Evolutionary conservation across 2,329 filamentous ascomycete species (phyloP).

Genomic region (Clarireedia homoeocarpa): DNA sequence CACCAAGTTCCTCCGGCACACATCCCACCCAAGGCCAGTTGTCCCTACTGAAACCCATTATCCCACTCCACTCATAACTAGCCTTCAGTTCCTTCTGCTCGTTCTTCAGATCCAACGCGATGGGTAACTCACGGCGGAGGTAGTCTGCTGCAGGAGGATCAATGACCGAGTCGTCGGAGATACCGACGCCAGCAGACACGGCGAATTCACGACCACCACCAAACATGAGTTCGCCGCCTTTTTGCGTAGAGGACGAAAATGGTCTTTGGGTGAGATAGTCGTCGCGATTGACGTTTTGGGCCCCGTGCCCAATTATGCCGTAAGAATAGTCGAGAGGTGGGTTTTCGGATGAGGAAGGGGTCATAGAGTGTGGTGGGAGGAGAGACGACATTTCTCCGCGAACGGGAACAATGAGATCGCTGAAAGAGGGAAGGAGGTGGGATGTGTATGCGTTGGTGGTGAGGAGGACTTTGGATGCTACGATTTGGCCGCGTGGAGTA

Average conservation of each 20-base stretch:
- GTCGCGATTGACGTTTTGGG: conserved; percentile 43
- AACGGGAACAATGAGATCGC: conserved; percentile 67
- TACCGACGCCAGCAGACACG: conserved; percentile 43
- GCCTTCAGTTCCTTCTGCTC: conserved; percentile 38
- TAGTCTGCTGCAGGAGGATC: conserved; percentile 37
- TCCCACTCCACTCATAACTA: conserved; percentile 60
- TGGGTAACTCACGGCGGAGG: conserved; percentile 22
- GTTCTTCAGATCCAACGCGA: conserved; percentile 25
- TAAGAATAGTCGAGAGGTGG: conserved; percentile 34
- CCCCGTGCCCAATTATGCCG: conserved; percentile 47
- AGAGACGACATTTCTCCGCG: conserved; percentile 66
- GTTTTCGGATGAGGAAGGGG: conserved; percentile 8
- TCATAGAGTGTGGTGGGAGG: conserved; percentile 41
- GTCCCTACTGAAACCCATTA: conserved; percentile 71
- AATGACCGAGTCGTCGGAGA: conserved; percentile 51
- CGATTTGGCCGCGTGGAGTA: conserved; percentile 61
- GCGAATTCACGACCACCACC: conserved; percentile 60
- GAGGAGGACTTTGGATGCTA: conserved; percentile 58
- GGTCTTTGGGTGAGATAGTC: conserved; percentile 71
- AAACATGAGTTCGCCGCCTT: conserved; percentile 54
- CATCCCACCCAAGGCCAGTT: conserved; percentile 61
- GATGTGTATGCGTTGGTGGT: conserved; percentile 83
- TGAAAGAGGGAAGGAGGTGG: conserved; percentile 60
- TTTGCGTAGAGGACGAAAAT: conserved; percentile 28
- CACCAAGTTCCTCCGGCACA: conserved; percentile 46